Percentiles rank a stretch among this genome's conserved stretches.
Conservation (phyloP, 495 filamentous ascomycete species). For the Cladorrhinum samala region DNA sequence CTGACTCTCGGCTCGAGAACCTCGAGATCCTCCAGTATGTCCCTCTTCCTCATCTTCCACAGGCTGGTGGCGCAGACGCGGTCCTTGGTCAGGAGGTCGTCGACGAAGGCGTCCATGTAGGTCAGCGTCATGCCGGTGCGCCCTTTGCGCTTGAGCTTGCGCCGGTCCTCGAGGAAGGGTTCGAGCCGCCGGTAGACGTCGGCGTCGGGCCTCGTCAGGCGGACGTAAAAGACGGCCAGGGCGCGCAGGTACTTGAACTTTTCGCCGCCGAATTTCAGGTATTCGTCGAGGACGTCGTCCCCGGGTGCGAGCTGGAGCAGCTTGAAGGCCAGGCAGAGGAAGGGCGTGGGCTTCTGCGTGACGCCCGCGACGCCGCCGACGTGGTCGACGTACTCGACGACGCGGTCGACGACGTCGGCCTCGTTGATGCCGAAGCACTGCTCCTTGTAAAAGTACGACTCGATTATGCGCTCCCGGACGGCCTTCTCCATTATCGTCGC, state of each 20-base stretch:
- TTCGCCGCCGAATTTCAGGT: slow-evolving; percentile 64
- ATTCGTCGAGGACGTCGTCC: slow-evolving; percentile 72
- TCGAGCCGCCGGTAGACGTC: slow-evolving; percentile 78
- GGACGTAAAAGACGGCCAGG: slow-evolving; percentile 83
- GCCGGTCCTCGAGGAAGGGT: slow-evolving; percentile 71
- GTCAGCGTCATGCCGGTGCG: slow-evolving; percentile 67
- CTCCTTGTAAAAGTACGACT: slow-evolving; percentile 97
- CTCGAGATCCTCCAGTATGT: slow-evolving; percentile 83
- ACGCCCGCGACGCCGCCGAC: slow-evolving; percentile 83
- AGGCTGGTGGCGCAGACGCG: slow-evolving; percentile 86
- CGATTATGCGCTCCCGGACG: slow-evolving; percentile 87
- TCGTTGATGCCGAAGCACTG: slow-evolving; percentile 96
- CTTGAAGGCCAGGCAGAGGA: slow-evolving; percentile 94
- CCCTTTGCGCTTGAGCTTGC: slow-evolving; percentile 73
- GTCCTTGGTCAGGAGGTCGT: slow-evolving; percentile 84
- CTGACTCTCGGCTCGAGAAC: slow-evolving; percentile 80
- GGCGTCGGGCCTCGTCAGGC: slow-evolving; percentile 78
- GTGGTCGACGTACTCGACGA: slow-evolving; percentile 68
- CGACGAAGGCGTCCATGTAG: slow-evolving; percentile 88
- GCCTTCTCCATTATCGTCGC: slow-evolving; percentile 86
- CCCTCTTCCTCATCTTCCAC: slow-evolving; percentile 81
- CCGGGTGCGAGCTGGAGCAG: slow-evolving; percentile 79
- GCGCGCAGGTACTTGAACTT: slow-evolving; percentile 87
- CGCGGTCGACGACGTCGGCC: slow-evolving; percentile 81
- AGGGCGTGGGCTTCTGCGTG: slow-evolving; percentile 78